Base-by-base conservation (phyloP, 75 land plant species). In the Sequoia sempervirens region DNA sequence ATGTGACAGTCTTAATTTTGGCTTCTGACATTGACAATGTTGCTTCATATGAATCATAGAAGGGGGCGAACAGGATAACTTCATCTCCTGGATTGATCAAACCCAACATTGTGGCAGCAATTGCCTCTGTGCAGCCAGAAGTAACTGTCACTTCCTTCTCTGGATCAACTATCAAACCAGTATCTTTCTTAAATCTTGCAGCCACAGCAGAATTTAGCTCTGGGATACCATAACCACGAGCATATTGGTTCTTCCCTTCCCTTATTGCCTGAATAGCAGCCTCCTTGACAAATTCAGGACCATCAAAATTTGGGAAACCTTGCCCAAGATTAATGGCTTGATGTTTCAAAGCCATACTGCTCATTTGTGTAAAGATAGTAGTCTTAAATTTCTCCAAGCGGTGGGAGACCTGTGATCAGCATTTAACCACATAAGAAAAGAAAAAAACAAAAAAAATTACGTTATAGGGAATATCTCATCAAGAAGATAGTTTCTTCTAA, bases 231-330 rank as follows among this genome's bases (percentile, higher is more conserved):
- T 87, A 89, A 64, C 99, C 99, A 53, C 99, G 88, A 7, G 99
- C 99, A 86, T 97, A 97, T 83, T 97, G 99, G 72, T 97, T 97
- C 70, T 93, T 96, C 13, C 98, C 98, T 43, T 92, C 94, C 81
- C 81, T 92, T 70, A 97, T 94, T 80, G 99, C 98, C 79, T 92
- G 92, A 75, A 97, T 94, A 26, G 99, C 99, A 38, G 98, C 99
- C 85, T 94, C 95, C 84, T 95, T 96, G 45, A 97, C 92, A 84
- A 96, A 97, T 6, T 96, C 96, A 50, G 99, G 99, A 37, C 99
- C 99, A 82, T 97, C 99, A 85, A 97, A 97, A 81, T 97, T 96
- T 14, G 99, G 99, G 53, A 97, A 97, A 32, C 99, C 99, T 86
- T 97, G 99, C 18, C 99, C 99, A 28, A 97, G 92, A 84, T 97